Evolutionary conservation across 2,329 filamentous ascomycete genomes (phyloP).

Genomic region (Aspergillus ochraceoroseus): DNA sequence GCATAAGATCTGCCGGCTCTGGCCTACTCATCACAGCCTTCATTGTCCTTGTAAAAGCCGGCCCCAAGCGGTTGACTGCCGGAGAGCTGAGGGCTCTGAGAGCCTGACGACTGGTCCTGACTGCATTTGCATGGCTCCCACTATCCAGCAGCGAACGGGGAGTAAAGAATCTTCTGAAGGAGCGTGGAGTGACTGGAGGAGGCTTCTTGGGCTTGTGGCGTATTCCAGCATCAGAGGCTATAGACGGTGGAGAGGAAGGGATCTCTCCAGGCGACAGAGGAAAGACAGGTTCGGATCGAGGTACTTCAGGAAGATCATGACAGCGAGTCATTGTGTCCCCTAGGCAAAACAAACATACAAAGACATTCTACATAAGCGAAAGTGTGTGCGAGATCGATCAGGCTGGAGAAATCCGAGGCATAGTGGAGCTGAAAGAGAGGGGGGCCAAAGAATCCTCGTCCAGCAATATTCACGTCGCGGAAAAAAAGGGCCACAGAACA

Average conservation of each 20-base stretch:
- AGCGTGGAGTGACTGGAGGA: slow-evolving; percentile 48
- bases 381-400: slow-evolving; percentile 6
- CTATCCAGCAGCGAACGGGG: slow-evolving; percentile 42
- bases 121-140: slow-evolving; percentile 31
- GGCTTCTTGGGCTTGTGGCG: slow-evolving; percentile 42
- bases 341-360: slow-evolving; percentile 18
- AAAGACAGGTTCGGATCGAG: slow-evolving; percentile 35
- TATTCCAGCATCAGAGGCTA: slow-evolving; percentile 36
- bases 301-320: slow-evolving; percentile 33
- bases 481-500: slow-evolving; percentile 5
- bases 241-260: slow-evolving; percentile 42
- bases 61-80: slow-evolving; percentile 41
- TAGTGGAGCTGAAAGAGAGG: slow-evolving; percentile 21
- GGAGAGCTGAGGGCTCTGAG: slow-evolving; percentile 43
- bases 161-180: slow-evolving; percentile 51
- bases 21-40: slow-evolving; percentile 30
- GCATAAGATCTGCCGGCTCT: slow-evolving; percentile 29
- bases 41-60: slow-evolving; percentile 39
- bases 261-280: slow-evolving; percentile 33
- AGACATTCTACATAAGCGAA: slow-evolving; percentile 22
- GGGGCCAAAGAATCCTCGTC: background rate
- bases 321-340: slow-evolving; percentile 31
- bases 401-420: slow-evolving; percentile 15
- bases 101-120: slow-evolving; percentile 43
- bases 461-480: slow-evolving; percentile 18